phyloP scores from a whole-genome alignment of 2,329 filamentous ascomycete species.

The Cladosporium sphaerospermum region DNA sequence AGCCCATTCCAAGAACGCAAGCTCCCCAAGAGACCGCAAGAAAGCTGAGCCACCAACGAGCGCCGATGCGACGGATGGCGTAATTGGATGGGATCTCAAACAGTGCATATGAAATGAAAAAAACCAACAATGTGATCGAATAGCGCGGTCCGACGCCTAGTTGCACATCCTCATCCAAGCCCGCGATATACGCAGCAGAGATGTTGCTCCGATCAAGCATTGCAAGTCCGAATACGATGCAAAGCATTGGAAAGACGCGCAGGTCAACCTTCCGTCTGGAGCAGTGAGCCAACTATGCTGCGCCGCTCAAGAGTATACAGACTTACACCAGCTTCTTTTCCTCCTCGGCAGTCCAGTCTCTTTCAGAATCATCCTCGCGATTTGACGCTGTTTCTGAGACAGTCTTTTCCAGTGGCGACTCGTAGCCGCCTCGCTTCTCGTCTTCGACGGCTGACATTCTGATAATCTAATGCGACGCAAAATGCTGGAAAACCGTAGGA shows the following conservation, averaged over 20 bases:
- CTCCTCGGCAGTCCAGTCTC: conserved; percentile 29
- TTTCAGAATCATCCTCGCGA: not conserved
- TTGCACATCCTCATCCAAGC: conserved; percentile 36
- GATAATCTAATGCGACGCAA: not conserved
- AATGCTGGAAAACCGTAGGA: too few species aligned
- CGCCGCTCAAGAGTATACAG: not conserved
- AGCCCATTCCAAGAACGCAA: conserved; percentile 58
- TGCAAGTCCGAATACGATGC: conserved; percentile 47
- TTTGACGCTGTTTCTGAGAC: not conserved
- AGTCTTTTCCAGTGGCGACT: not conserved
- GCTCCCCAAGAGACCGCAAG: conserved; percentile 48
- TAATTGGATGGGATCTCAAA: conserved; percentile 31
- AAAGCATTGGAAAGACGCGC: conserved; percentile 30
- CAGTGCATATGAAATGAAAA: conserved; percentile 29
- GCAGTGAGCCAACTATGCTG: too few species aligned
- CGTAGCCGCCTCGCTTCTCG: not conserved
- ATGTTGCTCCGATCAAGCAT: conserved; percentile 76
- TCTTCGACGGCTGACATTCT: not conserved
- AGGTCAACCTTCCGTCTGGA: conserved; percentile 27
- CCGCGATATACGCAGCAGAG: conserved; percentile 65
- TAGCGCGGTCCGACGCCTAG: conserved; percentile 22
- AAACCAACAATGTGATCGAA: conserved; percentile 28
- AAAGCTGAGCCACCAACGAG: conserved; percentile 27
- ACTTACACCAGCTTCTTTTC: conserved; percentile 25
- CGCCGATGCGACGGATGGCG: conserved; percentile 28